Conservation (phyloP, 768 basidiomycete species). For the Auricularia auricula-judae region DNA sequence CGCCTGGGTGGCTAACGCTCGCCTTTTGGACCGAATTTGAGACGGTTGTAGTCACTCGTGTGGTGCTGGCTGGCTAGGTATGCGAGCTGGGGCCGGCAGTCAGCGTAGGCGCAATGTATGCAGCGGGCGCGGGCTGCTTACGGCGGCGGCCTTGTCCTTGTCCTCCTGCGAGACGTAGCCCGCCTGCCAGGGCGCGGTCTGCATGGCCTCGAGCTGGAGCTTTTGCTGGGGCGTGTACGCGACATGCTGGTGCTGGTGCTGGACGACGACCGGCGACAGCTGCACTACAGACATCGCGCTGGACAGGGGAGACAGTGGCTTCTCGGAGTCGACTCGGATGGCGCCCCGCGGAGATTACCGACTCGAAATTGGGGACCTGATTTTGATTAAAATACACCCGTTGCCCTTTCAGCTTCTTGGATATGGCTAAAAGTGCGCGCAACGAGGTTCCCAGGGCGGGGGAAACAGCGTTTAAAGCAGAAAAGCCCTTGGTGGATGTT, state of each 20-base stretch:
- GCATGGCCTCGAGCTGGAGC: constrained; percentile 1
- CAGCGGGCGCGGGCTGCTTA: background rate
- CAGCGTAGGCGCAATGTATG: background rate
- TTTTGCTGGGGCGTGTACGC: background rate
- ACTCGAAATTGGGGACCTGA: too few relatives aligned
- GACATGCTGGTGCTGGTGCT: background rate
- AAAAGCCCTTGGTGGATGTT: too few relatives aligned
- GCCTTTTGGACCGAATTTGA: constrained; percentile 50
- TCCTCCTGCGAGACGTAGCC: constrained; percentile 3
- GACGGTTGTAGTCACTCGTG: constrained; percentile 52
- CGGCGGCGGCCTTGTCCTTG: background rate
- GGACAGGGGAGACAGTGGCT: background rate
- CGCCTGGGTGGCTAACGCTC: background rate
- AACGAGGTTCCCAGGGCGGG: background rate
- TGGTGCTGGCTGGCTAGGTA: constrained; percentile 67
- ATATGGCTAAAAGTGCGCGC: background rate
- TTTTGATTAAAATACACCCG: too few relatives aligned
- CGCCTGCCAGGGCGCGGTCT: background rate
- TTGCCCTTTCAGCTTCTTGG: too few relatives aligned
- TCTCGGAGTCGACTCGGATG: too few relatives aligned
- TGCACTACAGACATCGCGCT: background rate
- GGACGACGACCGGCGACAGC: background rate
- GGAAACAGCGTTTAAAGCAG: too few relatives aligned
- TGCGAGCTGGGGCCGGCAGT: constrained; percentile 28
- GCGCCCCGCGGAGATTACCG: too few relatives aligned